A percentile compares a stretch with the other conserved stretches of the same genome.
Conservation (phyloP, 116 monocot species). For the Zostera marina region DNA sequence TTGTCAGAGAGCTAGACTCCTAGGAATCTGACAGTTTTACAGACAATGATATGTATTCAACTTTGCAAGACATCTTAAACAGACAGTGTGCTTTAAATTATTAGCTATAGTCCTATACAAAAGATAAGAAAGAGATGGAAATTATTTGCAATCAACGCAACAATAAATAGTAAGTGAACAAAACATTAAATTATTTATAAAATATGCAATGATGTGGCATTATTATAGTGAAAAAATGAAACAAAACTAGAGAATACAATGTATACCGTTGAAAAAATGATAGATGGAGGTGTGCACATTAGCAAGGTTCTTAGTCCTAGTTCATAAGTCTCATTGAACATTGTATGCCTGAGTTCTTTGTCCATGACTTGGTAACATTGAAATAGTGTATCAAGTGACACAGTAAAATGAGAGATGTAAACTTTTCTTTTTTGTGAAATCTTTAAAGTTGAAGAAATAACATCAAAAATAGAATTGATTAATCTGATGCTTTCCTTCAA, state of each 20-base stretch:
- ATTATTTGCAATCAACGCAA: too few relatives aligned
- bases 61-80: too few relatives aligned
- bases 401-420: constrained; percentile 50
- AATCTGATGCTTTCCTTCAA: constrained; percentile 33
- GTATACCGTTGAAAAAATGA: constrained; percentile 33
- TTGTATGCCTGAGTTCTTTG: constrained; percentile 9
- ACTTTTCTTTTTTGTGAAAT: constrained; percentile 56
- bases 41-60: too few relatives aligned
- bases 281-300: constrained; percentile 41
- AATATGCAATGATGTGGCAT: not conserved
- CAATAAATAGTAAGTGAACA: not conserved
- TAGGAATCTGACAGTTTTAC: too few relatives aligned
- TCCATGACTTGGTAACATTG: constrained; percentile 29
- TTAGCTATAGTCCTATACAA: too few relatives aligned
- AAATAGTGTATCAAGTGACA: constrained; percentile 42
- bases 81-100: too few relatives aligned
- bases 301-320: constrained; percentile 41
- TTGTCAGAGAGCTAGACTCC: too few relatives aligned
- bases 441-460: constrained; percentile 39
- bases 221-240: too few relatives aligned
- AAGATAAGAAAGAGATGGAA: too few relatives aligned
- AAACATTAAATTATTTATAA: not conserved
- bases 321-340: constrained; percentile 9
- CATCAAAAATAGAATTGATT: constrained; percentile 33
- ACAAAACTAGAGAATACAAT: not conserved